Percentiles rank a stretch among this genome's conserved stretches.
phyloP scores from a whole-genome alignment of 257 asterid species.

The Forsythia suspensa region DNA sequence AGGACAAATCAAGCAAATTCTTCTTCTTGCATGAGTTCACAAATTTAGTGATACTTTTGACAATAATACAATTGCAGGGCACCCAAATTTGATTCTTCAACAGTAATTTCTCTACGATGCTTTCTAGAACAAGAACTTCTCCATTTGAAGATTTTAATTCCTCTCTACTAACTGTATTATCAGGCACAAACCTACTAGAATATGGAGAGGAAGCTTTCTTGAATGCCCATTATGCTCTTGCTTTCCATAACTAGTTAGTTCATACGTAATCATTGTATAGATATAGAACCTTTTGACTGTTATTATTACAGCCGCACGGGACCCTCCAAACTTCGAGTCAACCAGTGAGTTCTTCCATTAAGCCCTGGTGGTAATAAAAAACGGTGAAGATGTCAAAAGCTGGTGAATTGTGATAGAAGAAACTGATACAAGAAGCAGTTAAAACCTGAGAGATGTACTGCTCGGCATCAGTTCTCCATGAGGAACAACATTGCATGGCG shows the following conservation, averaged over 20 bases:
- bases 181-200: not conserved
- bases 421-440: not conserved
- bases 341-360: slow-evolving; percentile 83
- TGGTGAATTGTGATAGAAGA: not conserved
- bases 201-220: too few relatives aligned
- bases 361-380: slow-evolving; percentile 51
- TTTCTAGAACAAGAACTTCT: not conserved
- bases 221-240: not conserved
- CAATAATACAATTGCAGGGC: not conserved
- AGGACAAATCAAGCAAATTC: too few relatives aligned
- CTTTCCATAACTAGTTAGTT: not conserved
- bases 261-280: not conserved
- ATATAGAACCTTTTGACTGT: not conserved
- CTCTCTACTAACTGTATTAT: not conserved
- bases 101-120: not conserved
- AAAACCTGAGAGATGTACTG: slow-evolving; percentile 80
- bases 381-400: slow-evolving; percentile 2
- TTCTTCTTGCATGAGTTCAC: too few relatives aligned
- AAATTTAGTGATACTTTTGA: not conserved
- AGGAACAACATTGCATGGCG: slow-evolving; percentile 88
- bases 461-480: slow-evolving; percentile 88
- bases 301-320: not conserved
- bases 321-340: slow-evolving; percentile 25
- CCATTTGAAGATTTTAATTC: not conserved
- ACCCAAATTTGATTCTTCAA: not conserved